Evolutionary conservation across 2,329 filamentous ascomycete genomes (phyloP), one percentile per base, ranked within the genome.

Genomic region (Harringtonia aguacate): DNA sequence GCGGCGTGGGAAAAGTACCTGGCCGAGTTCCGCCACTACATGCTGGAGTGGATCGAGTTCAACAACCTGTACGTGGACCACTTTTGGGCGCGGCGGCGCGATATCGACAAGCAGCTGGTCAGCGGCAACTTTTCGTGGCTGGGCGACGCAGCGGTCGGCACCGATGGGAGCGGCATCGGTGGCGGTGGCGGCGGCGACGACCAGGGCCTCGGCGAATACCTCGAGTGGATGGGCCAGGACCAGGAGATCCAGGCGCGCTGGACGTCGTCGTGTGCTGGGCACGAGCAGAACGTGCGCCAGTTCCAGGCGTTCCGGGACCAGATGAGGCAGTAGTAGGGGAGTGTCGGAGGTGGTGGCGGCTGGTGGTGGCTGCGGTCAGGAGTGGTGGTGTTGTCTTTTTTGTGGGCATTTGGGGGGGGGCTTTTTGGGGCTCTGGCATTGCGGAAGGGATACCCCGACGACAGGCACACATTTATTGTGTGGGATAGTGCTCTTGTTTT

Each of bases 171-270:
- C n/a, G n/a, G n/a, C n/a, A n/a, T n/a, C 24, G 6, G 7, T 77
- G 17, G 61, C 62, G 27, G 53, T 60, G 9, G 33, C 15, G 24
- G 13, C 18, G 56, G 58, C 2, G 58, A 69, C 21, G 63, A 71
- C 33, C 50, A 52, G 1, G 77, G 73, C 0, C 67, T 80, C 21
- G 57, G 65, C 15, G 70, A 73, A 44, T 87, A 87, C 56, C 58
- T 77, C 46, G 63, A 63, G 31, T 76, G 74, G 56, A 61, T 82
- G 44, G 71, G 74, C 50, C 75, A 85, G 58, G 84, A 88, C 55
- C 72, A 77, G 50, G 65, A 67, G 39, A 74, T 85, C 6, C 67
- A 79, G 45, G 67, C 68, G 53, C 69, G 72, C 45, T 86, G 83
- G 80, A 62, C 62, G 27, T 58, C 70, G 9, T 75, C 75, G 8